Evolutionary conservation across 2,329 filamentous ascomycete genomes (phyloP).

Genomic region (Colletotrichum sublineola): DNA sequence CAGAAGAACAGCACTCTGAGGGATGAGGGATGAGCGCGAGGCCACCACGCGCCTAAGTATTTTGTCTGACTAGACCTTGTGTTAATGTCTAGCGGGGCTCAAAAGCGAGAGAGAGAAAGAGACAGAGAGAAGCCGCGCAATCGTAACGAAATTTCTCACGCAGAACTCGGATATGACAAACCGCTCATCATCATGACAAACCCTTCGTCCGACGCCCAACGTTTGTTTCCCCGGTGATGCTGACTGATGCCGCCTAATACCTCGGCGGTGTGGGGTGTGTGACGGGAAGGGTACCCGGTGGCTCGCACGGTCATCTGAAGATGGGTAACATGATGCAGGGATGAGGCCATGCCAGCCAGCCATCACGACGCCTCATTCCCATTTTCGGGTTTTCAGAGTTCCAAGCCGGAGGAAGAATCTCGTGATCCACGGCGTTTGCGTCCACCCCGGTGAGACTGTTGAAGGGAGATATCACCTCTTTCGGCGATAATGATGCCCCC

Average conservation of each 20-base stretch:
- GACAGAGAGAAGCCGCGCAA: conserved; percentile 1
- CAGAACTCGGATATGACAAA: conserved; percentile 4
- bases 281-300: conserved; percentile 15
- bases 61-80: neutral
- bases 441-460: neutral
- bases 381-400: neutral
- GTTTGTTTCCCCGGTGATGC: conserved; percentile 7
- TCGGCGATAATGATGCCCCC: neutral
- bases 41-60: neutral
- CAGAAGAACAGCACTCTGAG: neutral
- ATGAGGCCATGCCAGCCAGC: conserved; percentile 12
- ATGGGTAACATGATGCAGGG: neutral
- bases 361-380: neutral
- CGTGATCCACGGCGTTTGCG: neutral
- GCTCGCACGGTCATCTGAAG: conserved; percentile 12
- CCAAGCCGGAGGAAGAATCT: neutral
- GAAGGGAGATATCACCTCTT: neutral
- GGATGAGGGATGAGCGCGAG: neutral
- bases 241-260: conserved; percentile 3
- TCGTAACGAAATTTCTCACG: neutral
- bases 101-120: neutral
- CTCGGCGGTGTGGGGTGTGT: neutral
- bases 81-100: conserved; percentile 15
- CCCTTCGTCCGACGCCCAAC: neutral
- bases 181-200: neutral